Base-by-base conservation (phyloP, 2,329 filamentous ascomycete species). In the Oidium heveae region DNA sequence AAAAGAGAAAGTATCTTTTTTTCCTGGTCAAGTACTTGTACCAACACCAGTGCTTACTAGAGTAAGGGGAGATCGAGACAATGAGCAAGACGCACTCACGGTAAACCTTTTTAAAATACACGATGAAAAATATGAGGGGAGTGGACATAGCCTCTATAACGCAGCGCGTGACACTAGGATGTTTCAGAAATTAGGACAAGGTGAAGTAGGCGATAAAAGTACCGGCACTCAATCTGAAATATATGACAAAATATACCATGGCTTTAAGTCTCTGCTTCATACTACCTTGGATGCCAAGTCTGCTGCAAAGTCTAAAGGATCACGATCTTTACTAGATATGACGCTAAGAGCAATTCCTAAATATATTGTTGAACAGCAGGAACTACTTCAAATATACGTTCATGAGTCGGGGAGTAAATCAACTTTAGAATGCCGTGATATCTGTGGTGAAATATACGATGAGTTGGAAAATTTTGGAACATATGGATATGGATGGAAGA, bases 321-420 rank as follows among this genome's bases (percentile, higher is more conserved):
- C 65, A 4, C 68, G 65, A 28, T 72, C 72, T 4, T 65, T 76
- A 10, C 57, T 75, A 18, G 68, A 69, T 20, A 71, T 73, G 68
- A 73, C 72, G 55, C 65, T 76, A 6, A 66, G 69, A 54, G 69
- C 67, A 56, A 64, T 76, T 15, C 73, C 73, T 1, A 64, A 66
- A 16, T 74, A 71, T 57, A 70, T 75, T 34, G 61, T 64, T 1
- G 66, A 68, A 34, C 68, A 74, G n/a, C 69, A 74, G 55, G 62
- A 63, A 1, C 67, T 67, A 64, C 68, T 72, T 53, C 61, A 62
- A 33, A 58, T 63, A 13, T 66, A 71, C 20, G 64, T 68, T 4
- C 65, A 69, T 53, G 59, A 66, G 43, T 63, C 65, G 13, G 70
- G 68, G 2, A 67, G 66, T 41, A 63, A 59, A 56, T 62, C 60